phyloP scores from a whole-genome alignment of 2,329 filamentous ascomycete genomes.

The Delphinella strobiligena region DNA sequence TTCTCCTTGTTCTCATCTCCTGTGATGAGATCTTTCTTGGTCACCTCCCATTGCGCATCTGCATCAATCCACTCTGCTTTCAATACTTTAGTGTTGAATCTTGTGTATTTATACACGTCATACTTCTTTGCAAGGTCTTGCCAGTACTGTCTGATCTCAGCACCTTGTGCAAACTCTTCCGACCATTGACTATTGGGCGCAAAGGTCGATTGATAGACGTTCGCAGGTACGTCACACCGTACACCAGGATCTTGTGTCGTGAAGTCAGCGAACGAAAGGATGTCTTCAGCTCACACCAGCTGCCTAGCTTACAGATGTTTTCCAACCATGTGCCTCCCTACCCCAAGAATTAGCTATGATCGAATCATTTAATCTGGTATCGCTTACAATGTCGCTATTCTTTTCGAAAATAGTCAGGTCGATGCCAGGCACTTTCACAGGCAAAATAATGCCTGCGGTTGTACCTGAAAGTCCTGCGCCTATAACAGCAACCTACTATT shows the following conservation, averaged over 20 bases:
- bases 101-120: conserved; percentile 48
- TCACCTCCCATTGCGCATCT: conserved; percentile 45
- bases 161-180: conserved; percentile 53
- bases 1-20: conserved; percentile 32
- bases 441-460: conserved; percentile 52
- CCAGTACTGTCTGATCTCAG: conserved; percentile 58
- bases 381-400: conserved; percentile 52
- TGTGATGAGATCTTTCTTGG: conserved; percentile 12
- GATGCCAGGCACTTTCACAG: conserved; percentile 55
- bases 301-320: conserved; percentile 26
- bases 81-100: conserved; percentile 44
- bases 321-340: conserved; percentile 38
- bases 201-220: conserved; percentile 60
- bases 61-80: conserved; percentile 43
- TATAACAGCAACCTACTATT: conserved; percentile 41
- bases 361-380: neutral
- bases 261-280: neutral
- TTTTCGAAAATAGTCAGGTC: conserved; percentile 57
- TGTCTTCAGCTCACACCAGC: neutral
- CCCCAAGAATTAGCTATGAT: conserved; percentile 37
- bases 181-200: conserved; percentile 57
- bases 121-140: conserved; percentile 50
- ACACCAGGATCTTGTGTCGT: conserved; percentile 41
- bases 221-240: conserved; percentile 56
- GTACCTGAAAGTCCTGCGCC: conserved; percentile 54